Evolutionary conservation across 1,284 basidiomycete genomes (phyloP).

Genomic region (Thecaphora thlaspeos): DNA sequence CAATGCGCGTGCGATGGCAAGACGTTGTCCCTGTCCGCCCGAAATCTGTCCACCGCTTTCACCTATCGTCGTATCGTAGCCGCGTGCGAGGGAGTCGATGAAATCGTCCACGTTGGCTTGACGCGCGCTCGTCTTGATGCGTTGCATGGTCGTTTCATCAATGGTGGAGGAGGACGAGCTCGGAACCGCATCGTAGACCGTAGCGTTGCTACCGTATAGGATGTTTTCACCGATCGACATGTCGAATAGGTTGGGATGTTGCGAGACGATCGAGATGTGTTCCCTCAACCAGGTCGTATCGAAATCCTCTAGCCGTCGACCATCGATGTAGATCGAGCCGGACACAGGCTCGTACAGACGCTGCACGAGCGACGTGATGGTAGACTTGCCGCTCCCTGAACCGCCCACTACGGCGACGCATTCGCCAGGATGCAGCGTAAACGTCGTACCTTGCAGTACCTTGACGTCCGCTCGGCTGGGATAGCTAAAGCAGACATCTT

Average conservation of each 20-base stretch:
- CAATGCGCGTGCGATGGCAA: constrained; percentile 87
- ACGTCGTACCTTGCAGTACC: constrained; percentile 28
- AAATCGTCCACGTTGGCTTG: constrained; percentile 84
- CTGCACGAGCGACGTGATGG: constrained; percentile 45
- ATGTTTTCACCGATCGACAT: constrained; percentile 46
- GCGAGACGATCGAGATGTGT: constrained; percentile 45
- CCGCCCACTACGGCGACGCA: constrained; percentile 52
- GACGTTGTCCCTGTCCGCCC: constrained; percentile 88
- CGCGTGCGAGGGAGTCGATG: constrained; percentile 73
- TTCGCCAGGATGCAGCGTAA: constrained; percentile 39
- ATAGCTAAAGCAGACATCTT: constrained; percentile 47
- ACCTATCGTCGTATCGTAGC: constrained; percentile 82
- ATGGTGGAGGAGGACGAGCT: no score
- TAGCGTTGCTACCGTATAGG: constrained; percentile 30
- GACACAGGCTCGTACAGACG: constrained; percentile 47
- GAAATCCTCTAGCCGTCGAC: constrained; percentile 9
- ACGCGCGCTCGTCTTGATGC: constrained; percentile 70
- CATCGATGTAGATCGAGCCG: constrained; percentile 39
- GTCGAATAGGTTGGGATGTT: constrained; percentile 46
- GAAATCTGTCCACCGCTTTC: constrained; percentile 85
- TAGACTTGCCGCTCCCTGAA: constrained; percentile 53
- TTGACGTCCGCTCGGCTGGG: constrained; percentile 7
- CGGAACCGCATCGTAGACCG: constrained; percentile 9
- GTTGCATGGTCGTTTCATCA: constrained; percentile 49
- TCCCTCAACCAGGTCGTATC: constrained; percentile 37